A percentile compares a stretch with the other conserved stretches of the same genome.
These are phyloP conservation scores for Rubia yunnanensis DNA, from an alignment of 257 asterid genomes.

Conservation along the genomic window DNA sequence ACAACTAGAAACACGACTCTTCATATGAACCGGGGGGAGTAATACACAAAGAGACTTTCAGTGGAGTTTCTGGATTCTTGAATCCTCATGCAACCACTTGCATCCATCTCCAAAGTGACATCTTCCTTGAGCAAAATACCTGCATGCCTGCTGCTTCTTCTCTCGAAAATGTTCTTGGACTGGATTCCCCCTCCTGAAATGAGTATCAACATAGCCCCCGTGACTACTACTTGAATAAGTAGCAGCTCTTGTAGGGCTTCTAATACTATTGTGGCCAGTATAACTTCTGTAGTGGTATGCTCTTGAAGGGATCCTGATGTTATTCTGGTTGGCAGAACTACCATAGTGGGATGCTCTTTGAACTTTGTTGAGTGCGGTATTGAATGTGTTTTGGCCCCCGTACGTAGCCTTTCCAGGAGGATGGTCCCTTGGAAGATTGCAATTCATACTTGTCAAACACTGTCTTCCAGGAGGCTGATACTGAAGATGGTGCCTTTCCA, in stretches of 20 bases:
- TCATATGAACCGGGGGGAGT: not conserved
- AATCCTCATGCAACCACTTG: slow-evolving; percentile 37
- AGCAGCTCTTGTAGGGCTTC: not conserved
- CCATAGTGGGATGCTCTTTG: not conserved
- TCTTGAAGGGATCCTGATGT: not conserved
- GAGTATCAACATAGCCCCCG: not conserved
- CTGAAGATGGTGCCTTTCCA: slow-evolving; percentile 18
- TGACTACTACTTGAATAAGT: not conserved
- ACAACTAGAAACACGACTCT: too few species aligned
- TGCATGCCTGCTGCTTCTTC: slow-evolving; percentile 29
- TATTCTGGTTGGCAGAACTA: not conserved
- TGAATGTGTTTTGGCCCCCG: slow-evolving; percentile 4
- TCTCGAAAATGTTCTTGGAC: slow-evolving; percentile 13
- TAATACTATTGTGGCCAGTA: not conserved
- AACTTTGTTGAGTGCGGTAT: not conserved
- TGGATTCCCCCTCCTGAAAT: slow-evolving; percentile 6
- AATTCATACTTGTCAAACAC: slow-evolving; percentile 23
- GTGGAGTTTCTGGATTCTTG: not conserved
- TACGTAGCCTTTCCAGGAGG: not conserved
- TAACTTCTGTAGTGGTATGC: not conserved
- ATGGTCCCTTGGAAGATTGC: slow-evolving; percentile 14
- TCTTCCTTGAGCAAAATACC: slow-evolving; percentile 47
- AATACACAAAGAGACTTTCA: too few species aligned
- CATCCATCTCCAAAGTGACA: slow-evolving; percentile 62
- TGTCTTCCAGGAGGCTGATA: slow-evolving; percentile 29